Conservation (phyloP, 495 filamentous ascomycete genomes). For the Neurospora sp. region DNA sequence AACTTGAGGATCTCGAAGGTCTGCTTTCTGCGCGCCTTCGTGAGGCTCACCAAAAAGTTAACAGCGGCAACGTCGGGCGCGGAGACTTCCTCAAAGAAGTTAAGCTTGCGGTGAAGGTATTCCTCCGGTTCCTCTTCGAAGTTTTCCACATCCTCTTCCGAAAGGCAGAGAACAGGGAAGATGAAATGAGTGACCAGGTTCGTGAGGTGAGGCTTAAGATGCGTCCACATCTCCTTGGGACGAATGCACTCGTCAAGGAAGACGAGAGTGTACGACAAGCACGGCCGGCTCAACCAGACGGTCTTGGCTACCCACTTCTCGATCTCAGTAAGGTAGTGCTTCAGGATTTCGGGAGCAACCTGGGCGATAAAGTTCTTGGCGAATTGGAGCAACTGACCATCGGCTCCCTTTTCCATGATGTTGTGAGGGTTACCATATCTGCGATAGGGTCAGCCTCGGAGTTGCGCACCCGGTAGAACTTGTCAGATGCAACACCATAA, state of each 20-base stretch:
- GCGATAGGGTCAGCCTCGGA: constrained; percentile 12
- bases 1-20: constrained; percentile 90
- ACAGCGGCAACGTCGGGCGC: constrained; percentile 93
- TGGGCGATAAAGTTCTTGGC: constrained; percentile 83
- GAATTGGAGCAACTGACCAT: constrained; percentile 61
- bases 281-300: constrained; percentile 90
- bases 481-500: not conserved
- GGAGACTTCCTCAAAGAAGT: constrained; percentile 95
- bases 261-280: constrained; percentile 79
- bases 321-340: constrained; percentile 82
- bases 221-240: constrained; percentile 91
- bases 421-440: constrained; percentile 82
- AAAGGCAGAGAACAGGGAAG: constrained; percentile 90
- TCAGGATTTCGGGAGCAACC: constrained; percentile 91
- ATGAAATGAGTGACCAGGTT: constrained; percentile 86
- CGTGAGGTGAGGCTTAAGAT: constrained; percentile 86
- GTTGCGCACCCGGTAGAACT: not conserved
- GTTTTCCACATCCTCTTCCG: constrained; percentile 84
- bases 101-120: constrained; percentile 92
- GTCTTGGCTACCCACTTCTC: constrained; percentile 94
- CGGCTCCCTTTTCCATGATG: constrained; percentile 50
- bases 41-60: constrained; percentile 89
- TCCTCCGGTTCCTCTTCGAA: constrained; percentile 92
- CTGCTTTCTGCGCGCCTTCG: constrained; percentile 89
- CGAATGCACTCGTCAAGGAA: constrained; percentile 97